phyloP scores from a whole-genome alignment of 352 stramenopile species.

The Globisporangium paddicum region DNA sequence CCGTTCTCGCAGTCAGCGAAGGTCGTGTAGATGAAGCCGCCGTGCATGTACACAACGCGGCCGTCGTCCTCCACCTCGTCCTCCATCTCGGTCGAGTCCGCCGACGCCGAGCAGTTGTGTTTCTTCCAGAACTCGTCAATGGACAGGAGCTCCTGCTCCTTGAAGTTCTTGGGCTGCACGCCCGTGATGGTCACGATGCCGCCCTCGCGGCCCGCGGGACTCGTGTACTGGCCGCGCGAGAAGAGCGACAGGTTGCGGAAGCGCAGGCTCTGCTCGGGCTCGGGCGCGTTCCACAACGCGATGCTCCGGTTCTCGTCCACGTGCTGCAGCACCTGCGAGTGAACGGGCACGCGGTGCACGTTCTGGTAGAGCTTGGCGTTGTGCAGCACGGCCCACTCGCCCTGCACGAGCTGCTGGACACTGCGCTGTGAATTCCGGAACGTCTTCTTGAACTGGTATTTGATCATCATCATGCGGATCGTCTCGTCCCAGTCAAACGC shows the following conservation, averaged over 20 bases:
- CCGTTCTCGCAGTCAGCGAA: background rate
- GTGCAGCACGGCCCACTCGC: constrained; percentile 2
- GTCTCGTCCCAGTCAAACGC: constrained; percentile 2
- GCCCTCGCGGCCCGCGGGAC: background rate
- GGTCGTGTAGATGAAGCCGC: constrained; percentile 6
- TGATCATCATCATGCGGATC: background rate
- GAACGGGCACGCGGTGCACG: constrained; percentile 5
- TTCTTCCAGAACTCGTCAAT: background rate
- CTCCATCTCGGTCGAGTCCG: background rate
- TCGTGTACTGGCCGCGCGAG: background rate
- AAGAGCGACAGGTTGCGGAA: constrained; percentile 10
- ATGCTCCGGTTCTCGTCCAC: background rate
- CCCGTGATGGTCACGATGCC: background rate
- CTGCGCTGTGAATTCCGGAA: background rate
- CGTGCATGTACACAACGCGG: constrained; percentile 3
- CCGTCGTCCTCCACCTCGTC: background rate
- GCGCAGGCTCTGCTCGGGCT: background rate
- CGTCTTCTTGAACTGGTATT: constrained; percentile 7
- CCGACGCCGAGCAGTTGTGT: background rate
- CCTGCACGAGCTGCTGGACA: background rate
- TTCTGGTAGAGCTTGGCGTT: constrained; percentile 1
- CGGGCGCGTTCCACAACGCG: constrained; percentile 3
- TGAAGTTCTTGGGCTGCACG: constrained; percentile 7
- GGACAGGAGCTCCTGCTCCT: constrained; percentile 1
- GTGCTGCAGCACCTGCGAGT: constrained; percentile 3